phyloP scores from a whole-genome alignment of 768 basidiomycete species.

The Floccularia luteovirens region DNA sequence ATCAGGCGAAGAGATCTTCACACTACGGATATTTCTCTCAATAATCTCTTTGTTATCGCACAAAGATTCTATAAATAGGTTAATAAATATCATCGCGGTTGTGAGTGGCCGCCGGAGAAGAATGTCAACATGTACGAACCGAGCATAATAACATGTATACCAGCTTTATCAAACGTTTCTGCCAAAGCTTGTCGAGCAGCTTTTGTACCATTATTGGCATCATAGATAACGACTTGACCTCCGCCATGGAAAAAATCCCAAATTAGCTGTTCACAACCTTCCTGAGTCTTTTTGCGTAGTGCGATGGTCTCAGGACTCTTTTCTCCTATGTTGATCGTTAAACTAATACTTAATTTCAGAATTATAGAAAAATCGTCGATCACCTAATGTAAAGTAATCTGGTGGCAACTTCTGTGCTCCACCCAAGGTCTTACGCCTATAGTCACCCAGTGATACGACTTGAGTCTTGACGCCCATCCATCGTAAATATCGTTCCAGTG shows the following conservation, averaged over 20 bases:
- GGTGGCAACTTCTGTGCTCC: constrained; percentile 81
- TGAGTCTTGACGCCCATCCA: constrained; percentile 98
- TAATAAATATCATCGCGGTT: background rate
- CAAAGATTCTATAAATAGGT: constrained; percentile 56
- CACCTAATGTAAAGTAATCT: constrained; percentile 88
- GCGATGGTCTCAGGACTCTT: constrained; percentile 77
- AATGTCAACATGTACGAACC: constrained; percentile 37
- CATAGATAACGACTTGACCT: constrained; percentile 97
- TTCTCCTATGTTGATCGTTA: constrained; percentile 38
- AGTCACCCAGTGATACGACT: constrained; percentile 93
- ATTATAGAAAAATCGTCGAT: constrained; percentile 10
- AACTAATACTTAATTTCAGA: background rate
- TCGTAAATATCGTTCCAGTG: constrained; percentile 92
- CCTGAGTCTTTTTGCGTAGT: constrained; percentile 65
- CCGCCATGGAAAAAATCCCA: constrained; percentile 81
- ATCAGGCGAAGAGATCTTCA: constrained; percentile 98
- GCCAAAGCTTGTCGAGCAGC: constrained; percentile 61
- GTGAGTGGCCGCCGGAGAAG: background rate
- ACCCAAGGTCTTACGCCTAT: constrained; percentile 84
- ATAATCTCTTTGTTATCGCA: constrained; percentile 93
- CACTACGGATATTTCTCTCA: constrained; percentile 87
- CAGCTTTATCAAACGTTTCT: constrained; percentile 78
- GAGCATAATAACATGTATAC: constrained; percentile 90
- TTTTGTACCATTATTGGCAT: constrained; percentile 88
- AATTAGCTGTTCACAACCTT: constrained; percentile 84